These are phyloP conservation scores for Albugo laibachii DNA, from an alignment of 352 stramenopile genomes.

Conservation along the genomic window DNA sequence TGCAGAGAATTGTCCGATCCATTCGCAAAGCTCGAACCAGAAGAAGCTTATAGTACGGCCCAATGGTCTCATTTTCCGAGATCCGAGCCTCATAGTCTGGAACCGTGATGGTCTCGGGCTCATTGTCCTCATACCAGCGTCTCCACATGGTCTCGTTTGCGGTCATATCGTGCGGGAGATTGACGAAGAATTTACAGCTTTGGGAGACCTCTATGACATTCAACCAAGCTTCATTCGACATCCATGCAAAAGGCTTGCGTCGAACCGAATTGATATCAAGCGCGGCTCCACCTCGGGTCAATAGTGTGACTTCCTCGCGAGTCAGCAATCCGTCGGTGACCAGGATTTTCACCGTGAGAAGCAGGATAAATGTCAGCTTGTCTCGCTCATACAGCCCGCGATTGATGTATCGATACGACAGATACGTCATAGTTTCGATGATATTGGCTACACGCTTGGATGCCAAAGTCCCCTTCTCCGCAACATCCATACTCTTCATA, in stretches of 20 bases:
- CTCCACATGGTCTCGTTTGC: constrained; percentile 93
- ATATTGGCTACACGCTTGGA: constrained; percentile 97
- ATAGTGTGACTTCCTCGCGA: constrained; percentile 85
- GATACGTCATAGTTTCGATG: constrained; percentile 98
- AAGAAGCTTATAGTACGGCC: constrained; percentile 92
- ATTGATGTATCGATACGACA: constrained; percentile 98
- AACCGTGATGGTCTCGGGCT: constrained; percentile 90
- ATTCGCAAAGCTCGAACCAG: constrained; percentile 93
- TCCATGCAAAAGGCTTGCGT: constrained; percentile 93
- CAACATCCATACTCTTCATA: constrained; percentile 95
- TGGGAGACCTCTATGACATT: constrained; percentile 94
- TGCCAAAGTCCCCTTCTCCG: constrained; percentile 92
- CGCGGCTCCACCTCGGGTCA: constrained; percentile 89
- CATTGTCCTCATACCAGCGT: constrained; percentile 96
- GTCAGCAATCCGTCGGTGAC: constrained; percentile 88
- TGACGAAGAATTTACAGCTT: constrained; percentile 93
- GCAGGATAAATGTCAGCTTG: constrained; percentile 95
- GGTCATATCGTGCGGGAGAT: constrained; percentile 91
- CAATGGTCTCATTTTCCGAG: constrained; percentile 84
- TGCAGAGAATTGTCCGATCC: constrained; percentile 93
- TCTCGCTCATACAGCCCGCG: constrained; percentile 94
- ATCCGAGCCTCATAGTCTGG: constrained; percentile 91
- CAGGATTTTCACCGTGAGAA: constrained; percentile 97
- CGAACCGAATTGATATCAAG: constrained; percentile 94
- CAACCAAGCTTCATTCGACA: constrained; percentile 94